Evolutionary conservation across 768 basidiomycete genomes (phyloP).

Genomic region (Russula compacta): DNA sequence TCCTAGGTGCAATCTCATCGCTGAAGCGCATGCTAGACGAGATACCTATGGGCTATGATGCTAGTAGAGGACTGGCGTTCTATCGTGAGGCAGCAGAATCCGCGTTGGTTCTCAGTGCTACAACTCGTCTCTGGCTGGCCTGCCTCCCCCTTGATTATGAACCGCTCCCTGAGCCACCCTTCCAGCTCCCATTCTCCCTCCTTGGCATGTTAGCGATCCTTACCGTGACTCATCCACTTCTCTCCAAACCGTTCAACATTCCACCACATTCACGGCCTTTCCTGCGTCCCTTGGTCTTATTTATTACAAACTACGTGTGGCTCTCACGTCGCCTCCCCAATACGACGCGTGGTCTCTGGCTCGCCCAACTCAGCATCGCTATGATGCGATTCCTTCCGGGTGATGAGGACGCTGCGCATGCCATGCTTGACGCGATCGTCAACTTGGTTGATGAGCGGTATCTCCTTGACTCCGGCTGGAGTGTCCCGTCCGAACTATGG

Average conservation of each 20-base stretch:
- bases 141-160: slow-evolving; percentile 42
- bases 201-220: slow-evolving; percentile 45
- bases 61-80: slow-evolving; percentile 7
- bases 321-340: slow-evolving; percentile 51
- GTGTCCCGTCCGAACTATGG: slow-evolving; percentile 37
- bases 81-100: slow-evolving; percentile 28
- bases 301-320: slow-evolving; percentile 46
- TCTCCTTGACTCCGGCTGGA: slow-evolving; percentile 31
- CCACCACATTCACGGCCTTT: slow-evolving; percentile 28
- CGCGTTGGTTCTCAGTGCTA: slow-evolving; percentile 36
- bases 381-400: slow-evolving; percentile 54
- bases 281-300: slow-evolving; percentile 44
- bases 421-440: slow-evolving; percentile 34
- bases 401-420: slow-evolving; percentile 54
- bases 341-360: slow-evolving; percentile 51
- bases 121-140: slow-evolving; percentile 55
- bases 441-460: slow-evolving; percentile 34
- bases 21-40: slow-evolving; percentile 18
- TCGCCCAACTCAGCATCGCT: slow-evolving; percentile 55
- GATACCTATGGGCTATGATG: slow-evolving; percentile 9
- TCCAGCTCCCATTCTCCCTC: slow-evolving; percentile 47
- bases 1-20: slow-evolving; percentile 19
- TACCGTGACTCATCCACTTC: slow-evolving; percentile 43
- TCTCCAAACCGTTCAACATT: slow-evolving; percentile 29
- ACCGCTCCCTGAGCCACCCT: slow-evolving; percentile 43